Percentiles rank a stretch among this genome's conserved stretches.
Conservation (phyloP, 148 eudicot species). For the Vaccinium darrowii region DNA sequence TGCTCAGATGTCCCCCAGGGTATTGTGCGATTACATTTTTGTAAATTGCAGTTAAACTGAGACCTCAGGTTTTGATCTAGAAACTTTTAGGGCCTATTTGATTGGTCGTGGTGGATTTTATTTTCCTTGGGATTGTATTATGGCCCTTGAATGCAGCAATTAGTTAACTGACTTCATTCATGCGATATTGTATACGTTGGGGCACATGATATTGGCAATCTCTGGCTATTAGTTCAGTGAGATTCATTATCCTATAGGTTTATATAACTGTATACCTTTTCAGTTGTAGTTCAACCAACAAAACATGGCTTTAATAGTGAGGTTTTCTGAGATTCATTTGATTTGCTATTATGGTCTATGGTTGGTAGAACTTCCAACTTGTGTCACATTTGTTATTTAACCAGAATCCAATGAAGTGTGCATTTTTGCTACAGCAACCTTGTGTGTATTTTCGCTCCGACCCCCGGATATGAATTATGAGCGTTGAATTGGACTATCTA, state of each 20-base stretch:
- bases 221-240: neutral
- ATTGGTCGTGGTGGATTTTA: neutral
- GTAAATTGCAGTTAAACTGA: neutral
- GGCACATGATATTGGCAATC: neutral
- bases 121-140: neutral
- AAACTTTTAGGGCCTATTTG: constrained; percentile 1
- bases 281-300: no score
- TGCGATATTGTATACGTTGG: neutral
- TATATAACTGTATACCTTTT: neutral
- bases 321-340: no score
- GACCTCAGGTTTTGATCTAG: neutral
- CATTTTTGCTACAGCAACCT: no score
- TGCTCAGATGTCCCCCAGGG: neutral
- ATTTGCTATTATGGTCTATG: no score
- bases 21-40: neutral
- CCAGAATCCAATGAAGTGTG: neutral
- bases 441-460: neutral
- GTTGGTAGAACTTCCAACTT: no score
- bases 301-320: no score
- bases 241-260: neutral
- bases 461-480: neutral
- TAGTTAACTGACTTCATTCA: neutral
- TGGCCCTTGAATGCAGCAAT: neutral
- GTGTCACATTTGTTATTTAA: no score
- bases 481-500: neutral